These are phyloP conservation scores for Penicillium sp. DNA, from an alignment of 2,329 filamentous ascomycete species.

Conservation along the genomic window DNA sequence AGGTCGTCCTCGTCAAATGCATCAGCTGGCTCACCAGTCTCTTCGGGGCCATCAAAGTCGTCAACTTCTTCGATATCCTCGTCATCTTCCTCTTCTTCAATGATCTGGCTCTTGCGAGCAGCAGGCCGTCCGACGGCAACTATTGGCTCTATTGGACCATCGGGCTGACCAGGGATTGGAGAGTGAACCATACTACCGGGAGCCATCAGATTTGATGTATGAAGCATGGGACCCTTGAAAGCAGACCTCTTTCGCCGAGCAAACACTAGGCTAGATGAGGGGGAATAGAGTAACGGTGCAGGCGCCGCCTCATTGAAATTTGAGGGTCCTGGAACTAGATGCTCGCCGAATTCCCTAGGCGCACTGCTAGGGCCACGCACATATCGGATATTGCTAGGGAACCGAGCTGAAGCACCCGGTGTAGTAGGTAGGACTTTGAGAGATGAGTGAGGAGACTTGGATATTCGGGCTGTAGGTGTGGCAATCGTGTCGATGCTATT, in stretches of 20 bases:
- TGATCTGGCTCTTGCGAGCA: conserved; percentile 44
- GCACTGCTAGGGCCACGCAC: conserved; percentile 57
- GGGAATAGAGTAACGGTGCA: conserved; percentile 38
- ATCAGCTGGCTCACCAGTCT: conserved; percentile 25
- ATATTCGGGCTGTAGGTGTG: conserved; percentile 65
- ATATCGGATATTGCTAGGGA: conserved; percentile 83
- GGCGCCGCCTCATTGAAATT: conserved; percentile 42
- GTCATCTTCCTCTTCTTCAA: conserved; percentile 46
- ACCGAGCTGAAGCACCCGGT: conserved; percentile 68
- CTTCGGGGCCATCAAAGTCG: conserved; percentile 37
- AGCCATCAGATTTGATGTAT: conserved; percentile 37
- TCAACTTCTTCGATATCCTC: conserved; percentile 46
- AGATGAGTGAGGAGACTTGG: conserved; percentile 80
- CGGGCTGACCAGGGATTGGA: conserved; percentile 31
- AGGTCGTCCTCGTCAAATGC: conserved; percentile 10
- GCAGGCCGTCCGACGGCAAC: conserved; percentile 25
- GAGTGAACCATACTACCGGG: conserved; percentile 37
- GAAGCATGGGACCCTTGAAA: conserved; percentile 48
- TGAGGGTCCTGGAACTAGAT: conserved; percentile 27
- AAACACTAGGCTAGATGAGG: conserved; percentile 47
- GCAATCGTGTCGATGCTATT: conserved; percentile 70
- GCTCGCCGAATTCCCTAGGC: conserved; percentile 28
- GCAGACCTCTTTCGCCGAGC: conserved; percentile 47
- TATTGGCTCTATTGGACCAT: conserved; percentile 17
- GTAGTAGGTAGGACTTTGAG: conserved; percentile 95